Evolutionary conservation across 345 rosid species (phyloP).

Genomic region (Pugionium dolabratum): DNA sequence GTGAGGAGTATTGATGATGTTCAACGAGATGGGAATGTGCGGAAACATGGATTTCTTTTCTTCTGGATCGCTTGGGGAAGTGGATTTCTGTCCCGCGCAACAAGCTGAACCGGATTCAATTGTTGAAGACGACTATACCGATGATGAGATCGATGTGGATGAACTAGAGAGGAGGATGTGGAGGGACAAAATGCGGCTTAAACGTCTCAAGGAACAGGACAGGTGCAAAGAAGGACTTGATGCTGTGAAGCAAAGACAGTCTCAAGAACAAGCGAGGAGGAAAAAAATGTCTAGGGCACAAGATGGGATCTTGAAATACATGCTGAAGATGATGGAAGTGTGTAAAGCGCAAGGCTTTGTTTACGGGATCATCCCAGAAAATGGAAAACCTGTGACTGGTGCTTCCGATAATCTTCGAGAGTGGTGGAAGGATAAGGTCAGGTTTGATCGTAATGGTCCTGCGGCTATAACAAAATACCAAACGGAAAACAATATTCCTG

Average conservation of each 20-base stretch:
- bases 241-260: conserved; percentile 75
- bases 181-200: conserved; percentile 84
- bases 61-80: conserved; percentile 52
- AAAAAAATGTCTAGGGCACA: conserved; percentile 99
- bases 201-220: conserved; percentile 83
- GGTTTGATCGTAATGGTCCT: conserved; percentile 95
- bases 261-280: conserved; percentile 90
- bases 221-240: conserved; percentile 68
- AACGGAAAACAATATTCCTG: conserved; percentile 65
- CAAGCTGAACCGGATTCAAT: conserved; percentile 58
- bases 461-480: conserved; percentile 84
- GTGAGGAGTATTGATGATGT: conserved; percentile 49
- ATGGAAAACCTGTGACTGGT: conserved; percentile 93
- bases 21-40: conserved; percentile 78
- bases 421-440: conserved; percentile 99
- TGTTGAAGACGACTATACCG: conserved; percentile 88
- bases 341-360: too few species aligned
- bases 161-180: conserved; percentile 93
- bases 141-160: conserved; percentile 88
- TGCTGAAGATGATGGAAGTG: conserved; percentile 55
- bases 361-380: conserved; percentile 79
- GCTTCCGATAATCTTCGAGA: conserved; percentile 91
- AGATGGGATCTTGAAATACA: conserved; percentile 96
- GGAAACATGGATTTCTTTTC: conserved; percentile 76
- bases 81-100: conserved; percentile 46